Evolutionary conservation across 331 rosid species (phyloP).

Genomic region (Telfairia occidentalis): DNA sequence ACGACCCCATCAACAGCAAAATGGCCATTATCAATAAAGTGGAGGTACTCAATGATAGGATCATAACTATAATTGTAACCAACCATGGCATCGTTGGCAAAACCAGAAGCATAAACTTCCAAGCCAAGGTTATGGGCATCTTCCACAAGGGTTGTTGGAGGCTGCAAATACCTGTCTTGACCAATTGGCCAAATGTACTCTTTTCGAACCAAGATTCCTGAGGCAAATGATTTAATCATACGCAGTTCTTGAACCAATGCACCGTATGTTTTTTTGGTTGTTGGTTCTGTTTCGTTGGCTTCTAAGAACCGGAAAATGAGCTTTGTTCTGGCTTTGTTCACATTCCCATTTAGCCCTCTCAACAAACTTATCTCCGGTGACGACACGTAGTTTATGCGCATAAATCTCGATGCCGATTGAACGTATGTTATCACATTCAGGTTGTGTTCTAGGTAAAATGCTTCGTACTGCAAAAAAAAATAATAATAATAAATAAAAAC

Average conservation of each 20-base stretch:
- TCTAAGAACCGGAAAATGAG: slow-evolving; percentile 48
- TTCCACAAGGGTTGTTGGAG: slow-evolving; percentile 42
- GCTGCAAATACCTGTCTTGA: slow-evolving; percentile 37
- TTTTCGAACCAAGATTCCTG: slow-evolving; percentile 77
- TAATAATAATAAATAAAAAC: too few relatives aligned
- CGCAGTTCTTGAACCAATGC: slow-evolving; percentile 39
- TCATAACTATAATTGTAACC: slow-evolving; percentile 59
- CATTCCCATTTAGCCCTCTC: slow-evolving; percentile 32
- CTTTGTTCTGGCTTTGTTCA: slow-evolving; percentile 36
- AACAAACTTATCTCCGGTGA: slow-evolving; percentile 71
- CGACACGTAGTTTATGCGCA: slow-evolving; percentile 39
- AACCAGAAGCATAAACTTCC: slow-evolving; percentile 77
- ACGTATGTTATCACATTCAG: slow-evolving; percentile 20
- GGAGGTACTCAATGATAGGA: slow-evolving; percentile 57
- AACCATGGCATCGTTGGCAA: slow-evolving; percentile 42
- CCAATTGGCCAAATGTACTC: slow-evolving; percentile 51
- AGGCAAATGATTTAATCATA: slow-evolving; percentile 43
- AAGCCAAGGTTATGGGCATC: slow-evolving; percentile 81
- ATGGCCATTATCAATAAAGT: slow-evolving; percentile 42
- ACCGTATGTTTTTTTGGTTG: slow-evolving; percentile 40
- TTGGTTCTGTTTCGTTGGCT: slow-evolving; percentile 37
- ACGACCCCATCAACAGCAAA: slow-evolving; percentile 74
- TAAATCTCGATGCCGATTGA: slow-evolving; percentile 9
- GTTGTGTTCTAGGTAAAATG: slow-evolving; percentile 38
- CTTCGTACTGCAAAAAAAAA: slow-evolving; percentile 58